A percentile compares a stretch with the other conserved stretches of the same genome.
These are phyloP conservation scores for Karstenula rhodostoma DNA, from an alignment of 2,329 filamentous ascomycete genomes.

Conservation along the genomic window DNA sequence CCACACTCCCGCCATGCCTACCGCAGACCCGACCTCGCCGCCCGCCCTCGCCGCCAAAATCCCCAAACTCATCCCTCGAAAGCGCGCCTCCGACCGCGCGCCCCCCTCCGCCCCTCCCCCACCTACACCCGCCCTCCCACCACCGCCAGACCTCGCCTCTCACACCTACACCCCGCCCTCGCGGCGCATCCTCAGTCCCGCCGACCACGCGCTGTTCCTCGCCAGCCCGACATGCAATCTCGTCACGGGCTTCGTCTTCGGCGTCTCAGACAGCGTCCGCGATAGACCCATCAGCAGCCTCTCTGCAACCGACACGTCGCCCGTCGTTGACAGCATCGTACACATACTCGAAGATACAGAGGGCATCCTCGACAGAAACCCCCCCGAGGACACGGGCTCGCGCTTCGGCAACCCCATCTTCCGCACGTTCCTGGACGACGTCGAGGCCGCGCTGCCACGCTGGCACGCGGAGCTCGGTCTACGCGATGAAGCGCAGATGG, in stretches of 20 bases:
- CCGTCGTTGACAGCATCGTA: slow-evolving; percentile 70
- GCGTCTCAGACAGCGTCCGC: slow-evolving; percentile 80
- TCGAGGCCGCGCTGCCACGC: slow-evolving; percentile 54
- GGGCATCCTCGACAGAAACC: slow-evolving; percentile 70
- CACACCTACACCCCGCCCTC: slow-evolving; percentile 72
- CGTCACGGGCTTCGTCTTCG: slow-evolving; percentile 84
- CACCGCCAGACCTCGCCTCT: slow-evolving; percentile 68
- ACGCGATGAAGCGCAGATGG: slow-evolving; percentile 60
- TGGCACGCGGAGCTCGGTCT: slow-evolving; percentile 74
- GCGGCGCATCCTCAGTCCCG: slow-evolving; percentile 80
- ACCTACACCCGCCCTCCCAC: slow-evolving; percentile 75
- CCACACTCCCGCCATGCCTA: slow-evolving; percentile 13
- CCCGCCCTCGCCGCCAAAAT: slow-evolving; percentile 40
- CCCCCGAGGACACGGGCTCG: slow-evolving; percentile 87
- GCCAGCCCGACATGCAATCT: slow-evolving; percentile 78
- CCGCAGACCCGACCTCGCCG: slow-evolving; percentile 9
- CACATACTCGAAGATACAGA: slow-evolving; percentile 75
- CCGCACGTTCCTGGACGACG: slow-evolving; percentile 77
- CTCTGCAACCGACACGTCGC: slow-evolving; percentile 66
- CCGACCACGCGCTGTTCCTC: slow-evolving; percentile 84
- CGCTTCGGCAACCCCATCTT: slow-evolving; percentile 96
- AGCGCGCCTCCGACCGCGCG: slow-evolving; percentile 34
- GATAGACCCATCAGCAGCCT: slow-evolving; percentile 72
- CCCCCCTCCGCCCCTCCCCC: slow-evolving; percentile 66
- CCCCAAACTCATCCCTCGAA: slow-evolving; percentile 48